Percentiles rank a stretch among this genome's conserved stretches.
Evolutionary conservation across 139 green algal genomes (phyloP).

Genomic region (Chlorella sp.): DNA sequence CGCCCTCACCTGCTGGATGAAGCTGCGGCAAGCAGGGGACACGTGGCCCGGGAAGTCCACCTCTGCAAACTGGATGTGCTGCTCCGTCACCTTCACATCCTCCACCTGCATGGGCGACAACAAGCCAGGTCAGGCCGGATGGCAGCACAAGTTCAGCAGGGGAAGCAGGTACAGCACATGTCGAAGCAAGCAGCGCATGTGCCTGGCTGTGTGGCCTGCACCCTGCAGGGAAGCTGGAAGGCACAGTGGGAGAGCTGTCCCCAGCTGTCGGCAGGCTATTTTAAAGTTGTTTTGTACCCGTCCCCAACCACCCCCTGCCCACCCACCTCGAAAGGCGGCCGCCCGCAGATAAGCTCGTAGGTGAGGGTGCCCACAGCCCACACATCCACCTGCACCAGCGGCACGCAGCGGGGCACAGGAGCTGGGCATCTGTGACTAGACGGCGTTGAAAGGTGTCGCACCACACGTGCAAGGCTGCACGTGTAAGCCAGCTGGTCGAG

Average conservation of each 20-base stretch:
- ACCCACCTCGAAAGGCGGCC: slow-evolving; percentile 73
- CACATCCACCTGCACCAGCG: slow-evolving; percentile 61
- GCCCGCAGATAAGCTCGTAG: slow-evolving; percentile 81
- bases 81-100: slow-evolving; percentile 22
- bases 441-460: not conserved
- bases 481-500: not conserved
- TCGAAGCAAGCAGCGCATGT: too few species aligned
- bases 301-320: too few species aligned
- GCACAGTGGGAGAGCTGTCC: too few species aligned
- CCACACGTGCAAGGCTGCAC: not conserved
- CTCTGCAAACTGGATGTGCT: slow-evolving; percentile 24
- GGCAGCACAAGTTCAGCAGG: not conserved
- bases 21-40: slow-evolving; percentile 15
- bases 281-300: too few species aligned
- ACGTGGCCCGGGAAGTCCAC: slow-evolving; percentile 3
- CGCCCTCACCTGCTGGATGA: slow-evolving; percentile 25
- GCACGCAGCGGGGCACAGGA: not conserved
- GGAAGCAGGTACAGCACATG: too few species aligned
- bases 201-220: too few species aligned
- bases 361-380: slow-evolving; percentile 86
- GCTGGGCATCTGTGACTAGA: not conserved
- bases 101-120: slow-evolving; percentile 1
- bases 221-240: too few species aligned
- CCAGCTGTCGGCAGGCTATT: too few species aligned
- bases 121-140: too few species aligned